A percentile compares a stretch with the other conserved stretches of the same genome.
Evolutionary conservation across 2,329 filamentous ascomycete species (phyloP).

Genomic region (Achaetomium macrosporum): DNA sequence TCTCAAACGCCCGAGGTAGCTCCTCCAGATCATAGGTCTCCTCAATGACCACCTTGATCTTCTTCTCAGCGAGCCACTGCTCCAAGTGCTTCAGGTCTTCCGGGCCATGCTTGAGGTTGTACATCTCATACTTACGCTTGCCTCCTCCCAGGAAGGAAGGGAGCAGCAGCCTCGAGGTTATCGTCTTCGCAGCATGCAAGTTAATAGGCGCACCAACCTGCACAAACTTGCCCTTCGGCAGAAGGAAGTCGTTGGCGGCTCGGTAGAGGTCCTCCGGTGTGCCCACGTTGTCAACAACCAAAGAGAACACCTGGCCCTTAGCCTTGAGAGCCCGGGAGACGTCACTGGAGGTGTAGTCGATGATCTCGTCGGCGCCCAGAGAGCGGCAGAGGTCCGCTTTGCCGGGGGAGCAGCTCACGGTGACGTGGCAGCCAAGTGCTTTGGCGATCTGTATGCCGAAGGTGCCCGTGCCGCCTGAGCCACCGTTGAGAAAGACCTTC

Average conservation of each 20-base stretch:
- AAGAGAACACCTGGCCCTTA: slow-evolving; percentile 44
- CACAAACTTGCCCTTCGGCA: slow-evolving; percentile 45
- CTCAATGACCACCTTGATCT: slow-evolving; percentile 52
- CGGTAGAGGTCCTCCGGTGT: slow-evolving; percentile 46
- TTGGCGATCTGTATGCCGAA: slow-evolving; percentile 61
- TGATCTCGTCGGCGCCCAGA: slow-evolving; percentile 58
- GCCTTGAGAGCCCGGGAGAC: slow-evolving; percentile 41
- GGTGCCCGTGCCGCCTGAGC: slow-evolving; percentile 55
- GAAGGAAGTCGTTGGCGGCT: slow-evolving; percentile 45
- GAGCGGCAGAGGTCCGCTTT: slow-evolving; percentile 52
- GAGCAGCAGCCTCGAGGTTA: slow-evolving; percentile 25
- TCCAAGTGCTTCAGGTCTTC: slow-evolving; percentile 46
- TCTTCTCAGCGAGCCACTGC: slow-evolving; percentile 52
- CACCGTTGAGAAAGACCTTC: slow-evolving; percentile 59
- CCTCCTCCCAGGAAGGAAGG: slow-evolving; percentile 35
- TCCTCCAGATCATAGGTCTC: slow-evolving; percentile 50
- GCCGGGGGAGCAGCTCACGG: slow-evolving; percentile 49
- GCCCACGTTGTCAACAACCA: slow-evolving; percentile 55
- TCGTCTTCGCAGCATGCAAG: slow-evolving; percentile 14
- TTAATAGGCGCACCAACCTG: slow-evolving; percentile 41
- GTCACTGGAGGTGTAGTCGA: slow-evolving; percentile 51
- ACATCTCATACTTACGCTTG: slow-evolving; percentile 36
- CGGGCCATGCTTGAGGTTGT: slow-evolving; percentile 30
- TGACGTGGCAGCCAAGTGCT: slow-evolving; percentile 52
- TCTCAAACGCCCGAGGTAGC: slow-evolving; percentile 51